Evolutionary conservation across 75 land plant genomes (phyloP).

Genomic region (Pseudotsuga menziesii): DNA sequence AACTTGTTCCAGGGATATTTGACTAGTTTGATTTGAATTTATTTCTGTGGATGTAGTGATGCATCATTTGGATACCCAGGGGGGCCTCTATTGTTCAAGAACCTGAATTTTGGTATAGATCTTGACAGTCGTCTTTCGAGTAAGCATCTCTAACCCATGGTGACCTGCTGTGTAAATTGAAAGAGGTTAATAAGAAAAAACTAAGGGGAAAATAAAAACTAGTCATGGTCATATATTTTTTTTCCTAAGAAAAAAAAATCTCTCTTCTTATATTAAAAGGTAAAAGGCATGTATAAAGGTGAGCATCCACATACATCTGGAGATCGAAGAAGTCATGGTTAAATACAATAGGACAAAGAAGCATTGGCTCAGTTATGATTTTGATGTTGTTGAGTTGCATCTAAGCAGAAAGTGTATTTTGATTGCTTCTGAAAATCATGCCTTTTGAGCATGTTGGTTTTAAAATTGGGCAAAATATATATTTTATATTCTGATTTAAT

Average conservation of each 20-base stretch:
- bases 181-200: background rate
- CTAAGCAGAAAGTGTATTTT: background rate
- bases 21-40: conserved; percentile 7
- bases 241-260: too few relatives aligned
- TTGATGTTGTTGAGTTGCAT: background rate
- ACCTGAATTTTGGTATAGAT: conserved; percentile 96
- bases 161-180: background rate
- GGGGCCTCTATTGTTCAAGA: conserved; percentile 84
- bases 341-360: background rate
- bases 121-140: conserved; percentile 97
- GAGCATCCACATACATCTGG: too few relatives aligned
- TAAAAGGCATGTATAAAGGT: too few relatives aligned
- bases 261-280: too few relatives aligned
- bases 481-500: too few relatives aligned
- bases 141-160: conserved; percentile 33
- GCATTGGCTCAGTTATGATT: background rate
- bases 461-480: too few relatives aligned
- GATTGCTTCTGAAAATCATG: too few relatives aligned
- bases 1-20: background rate
- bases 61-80: conserved; percentile 99
- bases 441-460: too few relatives aligned
- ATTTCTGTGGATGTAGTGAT: conserved; percentile 61
- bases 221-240: too few relatives aligned
- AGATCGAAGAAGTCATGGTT: too few relatives aligned
- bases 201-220: background rate